Conservation (phyloP, 257 asterid genomes). For the Mitragyna speciosa region DNA sequence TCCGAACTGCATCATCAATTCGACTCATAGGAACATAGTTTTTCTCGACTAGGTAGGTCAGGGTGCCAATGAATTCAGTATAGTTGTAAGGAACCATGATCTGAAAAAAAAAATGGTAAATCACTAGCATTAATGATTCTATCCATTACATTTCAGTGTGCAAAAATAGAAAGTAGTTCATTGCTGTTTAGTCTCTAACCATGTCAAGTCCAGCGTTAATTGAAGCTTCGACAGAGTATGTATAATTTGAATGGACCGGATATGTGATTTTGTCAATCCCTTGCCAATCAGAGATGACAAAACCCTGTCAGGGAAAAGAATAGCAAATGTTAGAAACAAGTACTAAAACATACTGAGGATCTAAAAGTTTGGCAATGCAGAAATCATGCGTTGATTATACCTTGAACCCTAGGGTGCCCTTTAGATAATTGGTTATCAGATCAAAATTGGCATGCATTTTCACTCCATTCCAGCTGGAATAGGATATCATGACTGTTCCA, state of each 20-base stretch:
- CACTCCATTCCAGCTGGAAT: conserved; percentile 36
- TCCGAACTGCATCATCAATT: conserved; percentile 61
- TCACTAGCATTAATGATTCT: neutral
- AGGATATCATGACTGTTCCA: conserved; percentile 36
- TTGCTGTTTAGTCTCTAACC: conserved; percentile 27
- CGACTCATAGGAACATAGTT: conserved; percentile 53
- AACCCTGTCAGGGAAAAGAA: conserved; percentile 43
- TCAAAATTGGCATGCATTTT: conserved; percentile 38
- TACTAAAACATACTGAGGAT: neutral
- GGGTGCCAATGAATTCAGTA: conserved; percentile 39
- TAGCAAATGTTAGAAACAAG: neutral
- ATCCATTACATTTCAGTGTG: neutral
- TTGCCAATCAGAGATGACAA: conserved; percentile 56
- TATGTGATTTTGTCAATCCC: conserved; percentile 55
- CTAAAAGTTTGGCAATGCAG: neutral
- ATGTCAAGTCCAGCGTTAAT: conserved; percentile 69
- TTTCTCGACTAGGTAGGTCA: conserved; percentile 42
- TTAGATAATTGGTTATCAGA: conserved; percentile 37
- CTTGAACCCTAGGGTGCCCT: conserved; percentile 26
- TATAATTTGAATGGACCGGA: conserved; percentile 54
- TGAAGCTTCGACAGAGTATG: conserved; percentile 46
- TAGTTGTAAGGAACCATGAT: conserved; percentile 53
- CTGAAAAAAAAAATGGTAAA: conserved; percentile 20
- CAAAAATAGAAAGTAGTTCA: neutral
- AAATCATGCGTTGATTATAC: neutral